Percentiles rank a stretch among this genome's conserved stretches.
phyloP scores from a whole-genome alignment of 768 basidiomycete genomes.

The Termitomyces sp. region DNA sequence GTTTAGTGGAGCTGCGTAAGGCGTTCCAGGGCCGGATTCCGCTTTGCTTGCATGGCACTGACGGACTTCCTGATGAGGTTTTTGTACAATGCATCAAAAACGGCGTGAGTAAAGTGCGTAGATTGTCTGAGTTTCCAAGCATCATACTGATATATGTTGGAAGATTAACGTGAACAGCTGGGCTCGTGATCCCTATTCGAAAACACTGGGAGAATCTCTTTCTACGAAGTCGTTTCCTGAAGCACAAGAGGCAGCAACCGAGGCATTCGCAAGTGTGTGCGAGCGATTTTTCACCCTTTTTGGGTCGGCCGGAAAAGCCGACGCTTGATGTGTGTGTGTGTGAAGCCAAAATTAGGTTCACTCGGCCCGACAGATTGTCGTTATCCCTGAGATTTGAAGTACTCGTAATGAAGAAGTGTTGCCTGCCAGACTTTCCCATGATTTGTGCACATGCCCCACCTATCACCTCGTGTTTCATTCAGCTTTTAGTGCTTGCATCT shows the following conservation, averaged over 20 bases:
- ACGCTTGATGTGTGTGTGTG: background rate
- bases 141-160: background rate
- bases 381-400: background rate
- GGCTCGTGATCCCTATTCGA: conserved; percentile 38
- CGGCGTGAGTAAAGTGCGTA: conserved; percentile 35
- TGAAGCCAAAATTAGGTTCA: background rate
- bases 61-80: conserved; percentile 37
- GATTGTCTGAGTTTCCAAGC: background rate
- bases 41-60: conserved; percentile 41
- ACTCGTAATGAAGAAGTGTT: background rate
- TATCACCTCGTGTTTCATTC: background rate
- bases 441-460: background rate
- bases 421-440: background rate
- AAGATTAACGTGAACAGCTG: conserved; percentile 44
- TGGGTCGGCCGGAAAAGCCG: conserved; percentile 35
- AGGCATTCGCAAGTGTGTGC: conserved; percentile 34
- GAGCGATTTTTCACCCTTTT: conserved; percentile 36
- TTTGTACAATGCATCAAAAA: conserved; percentile 39
- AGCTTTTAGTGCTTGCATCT: background rate
- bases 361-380: background rate
- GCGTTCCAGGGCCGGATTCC: conserved; percentile 29
- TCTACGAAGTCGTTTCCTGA: conserved; percentile 35
- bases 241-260: conserved; percentile 37
- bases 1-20: conserved; percentile 28
- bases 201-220: conserved; percentile 25